phyloP scores from a whole-genome alignment of 805 yeast species.

The Cyberlindnera samutprakarnensis region DNA sequence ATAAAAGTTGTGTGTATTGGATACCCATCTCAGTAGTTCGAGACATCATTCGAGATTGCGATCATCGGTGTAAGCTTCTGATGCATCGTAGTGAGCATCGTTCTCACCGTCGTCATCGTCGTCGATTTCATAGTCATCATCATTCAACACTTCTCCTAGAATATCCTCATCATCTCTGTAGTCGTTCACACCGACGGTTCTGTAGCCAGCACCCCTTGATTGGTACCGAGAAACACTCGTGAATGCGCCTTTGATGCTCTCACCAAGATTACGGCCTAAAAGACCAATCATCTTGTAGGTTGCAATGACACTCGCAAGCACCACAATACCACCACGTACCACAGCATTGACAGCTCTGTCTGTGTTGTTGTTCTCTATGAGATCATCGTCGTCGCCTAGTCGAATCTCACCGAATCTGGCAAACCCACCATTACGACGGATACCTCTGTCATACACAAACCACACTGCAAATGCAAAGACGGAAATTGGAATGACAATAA shows the following conservation, averaged over 20 bases:
- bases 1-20: not conserved
- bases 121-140: conserved; percentile 20
- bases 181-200: conserved; percentile 12
- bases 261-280: conserved; percentile 14
- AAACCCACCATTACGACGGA: conserved; percentile 59
- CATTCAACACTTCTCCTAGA: conserved; percentile 18
- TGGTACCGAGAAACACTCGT: conserved; percentile 16
- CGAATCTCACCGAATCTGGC: conserved; percentile 81
- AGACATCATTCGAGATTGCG: conserved; percentile 9
- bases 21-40: too few species aligned
- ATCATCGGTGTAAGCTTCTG: conserved; percentile 10
- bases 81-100: conserved; percentile 4
- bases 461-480: conserved; percentile 34
- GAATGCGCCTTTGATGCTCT: conserved; percentile 12
- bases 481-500: conserved; percentile 49
- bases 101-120: conserved; percentile 8
- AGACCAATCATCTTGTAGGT: conserved; percentile 23
- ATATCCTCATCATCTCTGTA: conserved; percentile 19
- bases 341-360: conserved; percentile 53
- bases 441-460: conserved; percentile 66
- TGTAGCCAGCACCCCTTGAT: conserved; percentile 18
- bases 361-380: conserved; percentile 43
- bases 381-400: conserved; percentile 71
- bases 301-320: conserved; percentile 26
- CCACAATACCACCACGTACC: conserved; percentile 27